Evolutionary conservation across 176 grass and related monocot species (phyloP), one percentile per base, ranked within the genome.

Genomic region (Cenchrus americanus): DNA sequence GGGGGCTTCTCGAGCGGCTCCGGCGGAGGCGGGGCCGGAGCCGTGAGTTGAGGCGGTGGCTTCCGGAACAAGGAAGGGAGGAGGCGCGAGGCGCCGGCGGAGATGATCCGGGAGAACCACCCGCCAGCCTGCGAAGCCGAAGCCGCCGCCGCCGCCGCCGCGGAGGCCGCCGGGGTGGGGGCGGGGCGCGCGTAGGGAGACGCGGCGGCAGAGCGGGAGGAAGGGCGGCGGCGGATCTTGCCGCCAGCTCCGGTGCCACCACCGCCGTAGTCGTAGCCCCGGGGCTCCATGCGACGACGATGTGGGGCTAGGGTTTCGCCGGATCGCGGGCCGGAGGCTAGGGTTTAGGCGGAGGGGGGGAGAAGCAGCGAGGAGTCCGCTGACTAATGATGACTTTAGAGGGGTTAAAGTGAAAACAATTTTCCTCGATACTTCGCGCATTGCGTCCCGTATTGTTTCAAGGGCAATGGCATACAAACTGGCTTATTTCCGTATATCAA

Each of bases 1-100:
- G 15, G 12, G 55, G 24, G 6, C 26, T 8, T 19, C 19, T 43
- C 32, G 64, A 75, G 62, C 24, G 14, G 14, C 19, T 43, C 50
- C 46, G 15, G 44, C 46, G 21, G 46, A 21, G 66, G 59, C 2
- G 42, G 64, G 42, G 83, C 41, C 2, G 55, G 32, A 46, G 77
- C 87, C 11, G 70, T 34, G 22, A 81, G 77, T 71, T 63, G 63
- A 14, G 58, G 66, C 5, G 41, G 41, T 11, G 73, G 24, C 84
- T 82, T 93, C 14, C 73, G 47, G 60, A 94, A 88, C 47, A 90
- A 64, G 34, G 83, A 86, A 22, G 83, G 79, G 3, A 90, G 81
- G 41, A 90, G 10, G 9, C 50, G 80, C 41, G 88, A 83, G 42
- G 82, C 86, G 74, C 82, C 30, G 6, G 74, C 17, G 64, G 88